These are phyloP conservation scores for Annulohypoxylon truncatum DNA, from an alignment of 2,329 filamentous ascomycete species.

Conservation along the genomic window DNA sequence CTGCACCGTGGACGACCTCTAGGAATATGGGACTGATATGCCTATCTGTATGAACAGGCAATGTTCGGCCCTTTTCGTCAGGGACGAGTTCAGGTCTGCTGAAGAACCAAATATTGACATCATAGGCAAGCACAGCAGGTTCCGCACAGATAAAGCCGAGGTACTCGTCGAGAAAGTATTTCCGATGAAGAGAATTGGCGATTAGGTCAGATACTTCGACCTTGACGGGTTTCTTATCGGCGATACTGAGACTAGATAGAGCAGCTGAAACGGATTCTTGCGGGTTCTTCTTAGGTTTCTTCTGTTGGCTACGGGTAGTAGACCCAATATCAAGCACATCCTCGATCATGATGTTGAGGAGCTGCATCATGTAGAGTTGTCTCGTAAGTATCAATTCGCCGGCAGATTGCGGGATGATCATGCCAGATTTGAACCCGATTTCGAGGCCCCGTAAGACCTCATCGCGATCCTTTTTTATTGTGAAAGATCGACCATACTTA, in stretches of 20 bases:
- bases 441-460: background rate
- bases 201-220: background rate
- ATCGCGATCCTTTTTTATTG: background rate
- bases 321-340: background rate
- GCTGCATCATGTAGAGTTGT: background rate
- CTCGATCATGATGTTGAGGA: constrained; percentile 1
- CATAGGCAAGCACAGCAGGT: background rate
- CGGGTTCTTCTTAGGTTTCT: background rate
- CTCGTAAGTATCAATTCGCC: background rate
- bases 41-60: background rate
- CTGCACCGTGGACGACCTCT: background rate
- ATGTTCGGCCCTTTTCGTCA: background rate
- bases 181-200: background rate
- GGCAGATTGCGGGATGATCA: background rate
- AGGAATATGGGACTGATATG: background rate
- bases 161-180: background rate
- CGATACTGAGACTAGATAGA: background rate
- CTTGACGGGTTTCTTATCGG: background rate
- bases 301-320: background rate
- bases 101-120: background rate
- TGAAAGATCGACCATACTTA: background rate
- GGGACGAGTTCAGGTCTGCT: constrained; percentile 2
- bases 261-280: background rate
- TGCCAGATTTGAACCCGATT: background rate
- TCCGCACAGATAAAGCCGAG: background rate